phyloP scores from a whole-genome alignment of 202 grass and related monocot species.

The Eragrostis tef region DNA sequence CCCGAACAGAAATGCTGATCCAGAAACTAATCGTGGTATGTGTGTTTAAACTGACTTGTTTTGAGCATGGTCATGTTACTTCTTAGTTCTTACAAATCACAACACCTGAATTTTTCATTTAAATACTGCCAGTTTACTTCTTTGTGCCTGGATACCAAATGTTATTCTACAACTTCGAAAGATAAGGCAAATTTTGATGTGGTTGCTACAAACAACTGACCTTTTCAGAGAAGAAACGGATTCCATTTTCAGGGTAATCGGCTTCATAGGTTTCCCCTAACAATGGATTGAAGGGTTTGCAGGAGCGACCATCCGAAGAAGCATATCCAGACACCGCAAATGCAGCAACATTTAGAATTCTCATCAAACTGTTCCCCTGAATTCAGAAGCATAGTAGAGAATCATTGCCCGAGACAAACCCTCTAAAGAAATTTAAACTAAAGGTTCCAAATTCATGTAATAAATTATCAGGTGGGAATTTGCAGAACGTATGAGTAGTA shows the following conservation, averaged over 20 bases:
- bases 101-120: neutral
- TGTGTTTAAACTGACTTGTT: neutral
- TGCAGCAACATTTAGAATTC: slow-evolving; percentile 75
- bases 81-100: neutral
- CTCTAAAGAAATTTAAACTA: neutral
- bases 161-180: neutral
- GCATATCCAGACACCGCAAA: slow-evolving; percentile 82
- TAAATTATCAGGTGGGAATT: neutral
- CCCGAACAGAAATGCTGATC: neutral
- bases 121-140: neutral
- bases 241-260: slow-evolving; percentile 70
- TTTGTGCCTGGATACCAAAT: neutral
- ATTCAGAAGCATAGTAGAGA: slow-evolving; percentile 30
- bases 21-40: neutral
- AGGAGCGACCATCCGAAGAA: slow-evolving; percentile 67
- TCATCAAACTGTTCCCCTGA: slow-evolving; percentile 81
- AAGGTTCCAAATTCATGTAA: neutral
- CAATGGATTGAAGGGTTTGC: slow-evolving; percentile 81
- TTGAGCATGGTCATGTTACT: neutral
- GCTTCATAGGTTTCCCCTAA: slow-evolving; percentile 87
- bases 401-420: neutral
- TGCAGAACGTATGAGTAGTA: slow-evolving; percentile 44
- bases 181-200: neutral
- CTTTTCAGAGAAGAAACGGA: slow-evolving; percentile 82
- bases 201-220: slow-evolving; percentile 28